phyloP scores from a whole-genome alignment of 352 stramenopile genomes.

The Pythium guiyangense region DNA sequence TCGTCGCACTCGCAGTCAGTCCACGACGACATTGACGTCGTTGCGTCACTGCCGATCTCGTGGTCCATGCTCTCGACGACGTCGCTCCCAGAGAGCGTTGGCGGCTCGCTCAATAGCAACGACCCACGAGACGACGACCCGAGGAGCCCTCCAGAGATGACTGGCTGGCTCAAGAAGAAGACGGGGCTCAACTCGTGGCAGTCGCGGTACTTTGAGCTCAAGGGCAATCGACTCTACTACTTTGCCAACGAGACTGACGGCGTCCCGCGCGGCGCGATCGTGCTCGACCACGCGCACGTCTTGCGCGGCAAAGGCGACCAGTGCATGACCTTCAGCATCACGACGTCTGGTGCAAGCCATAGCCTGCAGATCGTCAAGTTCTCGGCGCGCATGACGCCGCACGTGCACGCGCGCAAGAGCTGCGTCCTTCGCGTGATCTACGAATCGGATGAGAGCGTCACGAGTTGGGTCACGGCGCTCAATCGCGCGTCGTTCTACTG shows the following conservation, averaged over 20 bases:
- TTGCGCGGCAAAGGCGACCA: constrained; percentile 56
- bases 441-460: constrained; percentile 47
- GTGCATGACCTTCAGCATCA: constrained; percentile 66
- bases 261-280: constrained; percentile 62
- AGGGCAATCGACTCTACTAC: constrained; percentile 78
- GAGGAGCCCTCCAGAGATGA: constrained; percentile 47
- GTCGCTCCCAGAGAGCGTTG: constrained; percentile 26
- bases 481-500: constrained; percentile 74
- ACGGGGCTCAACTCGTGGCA: constrained; percentile 78
- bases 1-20: constrained; percentile 1
- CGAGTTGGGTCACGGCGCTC: constrained; percentile 54
- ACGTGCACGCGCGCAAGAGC: constrained; percentile 51
- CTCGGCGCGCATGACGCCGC: constrained; percentile 55
- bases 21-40: constrained; percentile 24
- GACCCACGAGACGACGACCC: constrained; percentile 21
- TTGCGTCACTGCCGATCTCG: constrained; percentile 41
- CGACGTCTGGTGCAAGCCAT: constrained; percentile 47
- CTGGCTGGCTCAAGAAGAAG: constrained; percentile 78
- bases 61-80: constrained; percentile 65
- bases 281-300: constrained; percentile 66
- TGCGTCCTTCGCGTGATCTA: constrained; percentile 57
- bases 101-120: constrained; percentile 17
- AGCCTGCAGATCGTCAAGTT: constrained; percentile 73
- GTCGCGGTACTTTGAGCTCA: constrained; percentile 75
- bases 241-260: constrained; percentile 70